Base-by-base conservation (phyloP, 2,329 filamentous ascomycete species). In the Aspergillus clavatus region DNA sequence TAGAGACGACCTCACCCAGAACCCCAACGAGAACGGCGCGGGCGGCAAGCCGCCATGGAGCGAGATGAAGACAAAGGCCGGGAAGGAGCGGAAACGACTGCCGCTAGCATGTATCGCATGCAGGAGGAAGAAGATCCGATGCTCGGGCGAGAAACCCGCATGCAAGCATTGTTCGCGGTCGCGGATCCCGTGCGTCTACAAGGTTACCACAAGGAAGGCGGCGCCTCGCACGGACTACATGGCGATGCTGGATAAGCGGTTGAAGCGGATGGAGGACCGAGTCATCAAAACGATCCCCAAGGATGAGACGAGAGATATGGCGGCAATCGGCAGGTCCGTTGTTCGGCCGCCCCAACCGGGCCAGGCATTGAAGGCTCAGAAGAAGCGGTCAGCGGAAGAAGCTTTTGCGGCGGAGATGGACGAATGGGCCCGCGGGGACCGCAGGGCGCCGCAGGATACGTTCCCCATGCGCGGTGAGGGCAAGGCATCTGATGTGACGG, bases 251-350 rank as follows among this genome's bases (percentile, higher is more conserved):
- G 93, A 97, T 70, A 96, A 95, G 70, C 81, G 93, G 42, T 69
- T 97, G 55, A 96, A 95, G 73, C 79, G 91, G 46, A 97, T 97
- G 93, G 93, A 98, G 68, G 91, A 97, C 60, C 84, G 91, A 45
- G 93, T 97, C 51, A 94, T 97, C 71, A 95, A 95, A 66, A 85
- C 91, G 47, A 86, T 97, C 22, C 91, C 93, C 0, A 95, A 91
- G 62, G 80, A 88, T 33, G 89, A 94, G 52, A 79, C 87, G 51
- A 83, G 86, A 33, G 74, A 81, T 21, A 76, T 84, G 47, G 73
- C 78, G 7, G 75, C 78, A 6, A 84, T 95, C 28, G 84, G 84
- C 4, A 79, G 93, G 46, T 90, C 90, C 8, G 78, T 88, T 5
- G 87, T 97, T 26, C 95, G 91, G 61, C 91, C 91, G 11, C 79